Conservation (phyloP, 306 rosid species). For the Cucurbita ficifolia region DNA sequence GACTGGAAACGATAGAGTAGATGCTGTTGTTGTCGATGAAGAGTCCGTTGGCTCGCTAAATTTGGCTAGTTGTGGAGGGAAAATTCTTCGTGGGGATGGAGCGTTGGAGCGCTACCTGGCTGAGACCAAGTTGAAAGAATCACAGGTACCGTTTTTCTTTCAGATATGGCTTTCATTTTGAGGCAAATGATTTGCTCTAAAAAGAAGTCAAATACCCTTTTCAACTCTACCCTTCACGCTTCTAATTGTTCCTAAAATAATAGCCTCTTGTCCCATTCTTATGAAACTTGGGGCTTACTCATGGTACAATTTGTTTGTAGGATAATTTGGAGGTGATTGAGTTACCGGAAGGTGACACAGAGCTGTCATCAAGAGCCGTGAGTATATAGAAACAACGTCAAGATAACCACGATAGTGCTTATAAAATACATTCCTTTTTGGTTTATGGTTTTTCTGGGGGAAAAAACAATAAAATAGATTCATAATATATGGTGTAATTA, state of each 20-base stretch:
- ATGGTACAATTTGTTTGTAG: conserved; percentile 20
- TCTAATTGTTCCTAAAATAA: background rate
- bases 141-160: conserved; percentile 31
- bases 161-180: background rate
- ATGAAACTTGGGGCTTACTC: background rate
- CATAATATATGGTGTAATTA: background rate
- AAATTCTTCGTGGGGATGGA: conserved; percentile 57
- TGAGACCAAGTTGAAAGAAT: conserved; percentile 30
- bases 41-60: conserved; percentile 54
- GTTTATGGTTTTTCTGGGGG: background rate
- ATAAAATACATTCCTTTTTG: background rate
- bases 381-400: conserved; percentile 33
- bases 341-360: conserved; percentile 52
- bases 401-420: background rate
- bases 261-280: background rate
- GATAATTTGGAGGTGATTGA: conserved; percentile 33
- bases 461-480: background rate
- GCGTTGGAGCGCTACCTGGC: conserved; percentile 54
- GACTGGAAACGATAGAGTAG: conserved; percentile 60
- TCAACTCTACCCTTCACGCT: background rate
- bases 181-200: background rate
- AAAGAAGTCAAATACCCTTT: background rate
- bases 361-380: conserved; percentile 74
- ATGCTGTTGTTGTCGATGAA: conserved; percentile 73
- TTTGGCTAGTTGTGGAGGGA: conserved; percentile 63